Base-by-base conservation (phyloP, 306 rosid species). In the Sicyos edulis region DNA sequence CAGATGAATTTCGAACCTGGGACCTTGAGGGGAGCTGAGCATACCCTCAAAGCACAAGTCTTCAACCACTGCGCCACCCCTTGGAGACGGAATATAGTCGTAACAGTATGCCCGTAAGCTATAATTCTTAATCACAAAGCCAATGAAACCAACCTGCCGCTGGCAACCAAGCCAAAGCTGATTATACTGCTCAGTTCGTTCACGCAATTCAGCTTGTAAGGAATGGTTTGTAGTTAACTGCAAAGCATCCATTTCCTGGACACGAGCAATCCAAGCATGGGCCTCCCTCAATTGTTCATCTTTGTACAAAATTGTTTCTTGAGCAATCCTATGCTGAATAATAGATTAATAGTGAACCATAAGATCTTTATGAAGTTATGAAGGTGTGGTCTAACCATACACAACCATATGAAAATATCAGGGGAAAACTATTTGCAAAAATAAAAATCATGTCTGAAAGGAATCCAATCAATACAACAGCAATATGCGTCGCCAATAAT, bases 101-200 rank as follows among this genome's bases (percentile, higher is more conserved):
- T 10, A 58, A 24, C 7, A 7, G 44, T 14, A 60, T 14, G 20
- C 3, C 15, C 6, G 21, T 14, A 5, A 42, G 32, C 54, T 5
- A 19, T 44, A 22, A 47, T 67, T 47, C 19, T 7, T 12, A 7
- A 67, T 47, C 56, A 21, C 67, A 77, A 63, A 77, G 16, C 32
- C 45, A 71, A 72, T 70, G 40, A 26, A 59, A 79, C 73, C 78
- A 76, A 91, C 99, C 99, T 95, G 97, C 83, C 97, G 88, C 76
- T 93, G 99, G 54, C 85, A 89, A 73, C 87, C 89, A 84, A 89
- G 83, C 99, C 99, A 95, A 47, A 95, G 91, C 73, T 95, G 97
- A 79, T 89, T 95, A 75, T 89, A 95, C 64, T 95, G 97, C 71
- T 95, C 99, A 3, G 92, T 82, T 26, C 96, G 96, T 61, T 95